Evolutionary conservation across 192 early-diverging fungal species (phyloP).

Genomic region (Rhizoclosmatium sp.): DNA sequence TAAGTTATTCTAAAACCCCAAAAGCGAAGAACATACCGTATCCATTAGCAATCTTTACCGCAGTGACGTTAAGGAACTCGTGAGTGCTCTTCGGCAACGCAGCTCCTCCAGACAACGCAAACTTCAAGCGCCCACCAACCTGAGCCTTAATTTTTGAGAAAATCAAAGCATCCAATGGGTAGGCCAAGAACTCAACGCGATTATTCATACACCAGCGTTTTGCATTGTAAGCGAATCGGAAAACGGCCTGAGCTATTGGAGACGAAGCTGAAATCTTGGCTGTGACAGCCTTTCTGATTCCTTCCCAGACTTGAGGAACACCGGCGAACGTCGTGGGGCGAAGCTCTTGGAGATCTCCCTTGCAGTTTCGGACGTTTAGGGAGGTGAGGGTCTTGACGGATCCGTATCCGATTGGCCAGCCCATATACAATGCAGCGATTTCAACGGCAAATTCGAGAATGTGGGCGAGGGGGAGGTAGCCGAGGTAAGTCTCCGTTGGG

Average conservation of each 20-base stretch:
- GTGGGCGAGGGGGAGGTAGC: conserved; percentile 87
- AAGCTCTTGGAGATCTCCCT: conserved; percentile 72
- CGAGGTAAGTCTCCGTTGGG: conserved; percentile 50
- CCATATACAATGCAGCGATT: conserved; percentile 59
- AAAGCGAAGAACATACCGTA: conserved; percentile 73
- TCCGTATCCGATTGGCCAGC: conserved; percentile 70
- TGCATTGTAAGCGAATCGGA: conserved; percentile 74
- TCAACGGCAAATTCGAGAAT: conserved; percentile 90
- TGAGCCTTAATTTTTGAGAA: conserved; percentile 82
- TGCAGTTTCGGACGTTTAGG: conserved; percentile 62
- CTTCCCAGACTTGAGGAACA: conserved; percentile 81
- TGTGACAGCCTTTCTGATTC: conserved; percentile 82
- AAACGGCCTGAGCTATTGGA: conserved; percentile 69
- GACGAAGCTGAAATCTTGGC: conserved; percentile 63
- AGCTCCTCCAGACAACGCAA: conserved; percentile 87
- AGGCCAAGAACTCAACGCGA: conserved; percentile 68
- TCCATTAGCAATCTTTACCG: conserved; percentile 76
- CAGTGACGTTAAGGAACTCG: conserved; percentile 80
- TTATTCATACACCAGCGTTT: conserved; percentile 68
- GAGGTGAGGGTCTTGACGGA: conserved; percentile 71
- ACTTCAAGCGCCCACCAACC: conserved; percentile 83
- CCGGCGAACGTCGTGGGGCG: conserved; percentile 72
- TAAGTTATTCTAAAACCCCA: conserved; percentile 57
- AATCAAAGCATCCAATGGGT: conserved; percentile 72
- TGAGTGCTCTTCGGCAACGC: conserved; percentile 86